Evolutionary conservation across 805 yeast genomes (phyloP).

Genomic region (Nakazawaea wyomingensis): DNA sequence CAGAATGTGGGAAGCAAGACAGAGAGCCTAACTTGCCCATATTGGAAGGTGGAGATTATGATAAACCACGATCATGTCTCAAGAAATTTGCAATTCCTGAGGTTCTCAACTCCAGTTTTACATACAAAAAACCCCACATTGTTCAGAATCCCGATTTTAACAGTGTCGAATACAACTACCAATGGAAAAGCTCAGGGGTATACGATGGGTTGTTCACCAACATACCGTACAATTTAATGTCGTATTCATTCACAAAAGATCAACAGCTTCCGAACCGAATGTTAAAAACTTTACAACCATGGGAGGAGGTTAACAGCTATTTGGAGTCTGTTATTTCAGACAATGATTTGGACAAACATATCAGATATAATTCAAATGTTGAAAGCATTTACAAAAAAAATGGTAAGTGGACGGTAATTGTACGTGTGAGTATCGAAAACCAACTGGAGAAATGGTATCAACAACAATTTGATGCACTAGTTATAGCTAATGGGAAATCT

Average conservation of each 20-base stretch:
- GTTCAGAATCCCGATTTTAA: constrained; percentile 17
- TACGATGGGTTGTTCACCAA: constrained; percentile 36
- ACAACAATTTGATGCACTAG: constrained; percentile 37
- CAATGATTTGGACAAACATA: constrained; percentile 24
- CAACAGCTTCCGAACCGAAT: constrained; percentile 6
- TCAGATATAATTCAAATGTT: constrained; percentile 30
- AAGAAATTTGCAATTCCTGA: constrained; percentile 15
- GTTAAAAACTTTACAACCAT: constrained; percentile 11
- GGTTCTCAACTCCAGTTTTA: constrained; percentile 23
- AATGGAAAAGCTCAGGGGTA: constrained; percentile 35
- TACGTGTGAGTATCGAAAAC: constrained; percentile 13
- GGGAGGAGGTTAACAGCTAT: constrained; percentile 16
- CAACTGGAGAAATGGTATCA: constrained; percentile 29
- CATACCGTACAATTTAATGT: constrained; percentile 32
- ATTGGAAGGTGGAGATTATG: constrained; percentile 5
- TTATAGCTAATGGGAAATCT: constrained; percentile 34
- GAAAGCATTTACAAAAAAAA: constrained; percentile 24
- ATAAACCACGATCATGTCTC: constrained; percentile 5
- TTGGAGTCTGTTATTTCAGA: constrained; percentile 19
- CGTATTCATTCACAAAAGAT: constrained; percentile 32
- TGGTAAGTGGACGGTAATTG: constrained; percentile 31
- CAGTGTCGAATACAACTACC: constrained; percentile 17
- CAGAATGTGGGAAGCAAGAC: constrained; percentile 13
- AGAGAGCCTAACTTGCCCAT: constrained; percentile 18
- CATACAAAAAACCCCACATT: constrained; percentile 29